Evolutionary conservation across 495 filamentous ascomycete species (phyloP), one percentile per base, ranked within the genome.

Genomic region (Lepidopterella palustris): DNA sequence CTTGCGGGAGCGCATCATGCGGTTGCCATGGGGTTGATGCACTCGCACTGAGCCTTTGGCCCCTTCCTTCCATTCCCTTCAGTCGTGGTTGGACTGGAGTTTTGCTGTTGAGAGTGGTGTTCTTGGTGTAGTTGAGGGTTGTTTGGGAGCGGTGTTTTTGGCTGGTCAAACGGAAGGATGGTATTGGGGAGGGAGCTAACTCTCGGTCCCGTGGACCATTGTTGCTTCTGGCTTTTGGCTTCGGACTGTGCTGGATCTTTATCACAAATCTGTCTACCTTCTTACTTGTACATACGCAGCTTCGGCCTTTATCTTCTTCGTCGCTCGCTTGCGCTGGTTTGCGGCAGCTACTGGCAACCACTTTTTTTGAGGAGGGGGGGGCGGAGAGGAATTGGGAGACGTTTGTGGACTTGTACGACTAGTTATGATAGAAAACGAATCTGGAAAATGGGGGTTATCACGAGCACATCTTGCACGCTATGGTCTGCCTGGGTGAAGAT

Each of bases 1-100:
- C 47, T 50, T 26, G 47, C 47, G 21, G 47, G 15, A 10, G 45
- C 45, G n/a, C n/a, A 49, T 18, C 45, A 49, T 49, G 45, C 45
- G 45, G 31, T 18, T 42, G 35, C 35, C 13, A 18, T 15, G 35
- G 3, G 35, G 35, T 11, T 13, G 35, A 42, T n/a, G 9, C 2
- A 18, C 35, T 11, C 13, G 35, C 13, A 13, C 2, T 42, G 35
- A 42, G 35, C 13, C 18, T 10, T 42, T 15, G 35, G 9, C 2
- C 35, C 2, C 10, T 10, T 42, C 35, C 35, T 10, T 42, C 35
- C 13, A 15, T 13, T 42, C 9, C 3, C 35, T 10, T 15, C 10
- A 18, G 35, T 42, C 13, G 18, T 2, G 35, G 35, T 10, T 42
- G 18, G 13, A 18, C 3, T 15, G 18, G 9, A 13, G 35, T 42